Evolutionary conservation across 2,329 filamentous ascomycete genomes (phyloP).

Genomic region (Colletotrichum spinosum): DNA sequence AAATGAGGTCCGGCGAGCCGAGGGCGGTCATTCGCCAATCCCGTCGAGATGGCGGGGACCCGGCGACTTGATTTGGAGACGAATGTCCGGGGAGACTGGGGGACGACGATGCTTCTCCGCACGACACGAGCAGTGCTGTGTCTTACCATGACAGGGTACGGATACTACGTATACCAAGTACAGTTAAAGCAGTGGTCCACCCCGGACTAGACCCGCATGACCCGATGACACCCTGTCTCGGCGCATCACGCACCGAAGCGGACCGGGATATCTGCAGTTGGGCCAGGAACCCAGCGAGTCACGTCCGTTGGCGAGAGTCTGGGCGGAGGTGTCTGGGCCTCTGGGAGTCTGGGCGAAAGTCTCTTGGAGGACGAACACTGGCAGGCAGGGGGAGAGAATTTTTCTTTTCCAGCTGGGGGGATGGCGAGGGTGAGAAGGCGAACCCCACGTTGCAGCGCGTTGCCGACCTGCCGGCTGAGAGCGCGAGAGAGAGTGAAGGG

Average conservation of each 20-base stretch:
- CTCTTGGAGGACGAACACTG: too few species aligned
- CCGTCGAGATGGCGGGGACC: conserved; percentile 11
- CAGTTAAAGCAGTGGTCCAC: too few species aligned
- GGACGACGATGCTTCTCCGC: conserved; percentile 11
- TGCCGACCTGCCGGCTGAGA: conserved; percentile 6
- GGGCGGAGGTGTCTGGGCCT: too few species aligned
- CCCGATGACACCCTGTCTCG: conserved; percentile 18
- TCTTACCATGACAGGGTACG: too few species aligned
- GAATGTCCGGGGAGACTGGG: conserved; percentile 8
- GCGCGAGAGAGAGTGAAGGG: neutral
- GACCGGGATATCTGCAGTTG: neutral
- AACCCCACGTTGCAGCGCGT: conserved; percentile 14
- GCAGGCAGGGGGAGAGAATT: neutral
- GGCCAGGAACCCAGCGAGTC: conserved; percentile 2
- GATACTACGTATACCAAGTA: too few species aligned
- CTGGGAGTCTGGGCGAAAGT: too few species aligned
- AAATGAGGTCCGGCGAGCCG: conserved; percentile 15
- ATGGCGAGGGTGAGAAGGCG: neutral
- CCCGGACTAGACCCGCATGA: neutral
- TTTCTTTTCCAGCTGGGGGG: neutral
- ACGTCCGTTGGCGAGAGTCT: neutral
- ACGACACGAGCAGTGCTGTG: neutral
- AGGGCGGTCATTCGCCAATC: conserved; percentile 15
- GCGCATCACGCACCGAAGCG: conserved; percentile 20
- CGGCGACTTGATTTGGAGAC: conserved; percentile 10